Conservation (phyloP, 176 grass and related monocot species). For the Lolium multiflorum region DNA sequence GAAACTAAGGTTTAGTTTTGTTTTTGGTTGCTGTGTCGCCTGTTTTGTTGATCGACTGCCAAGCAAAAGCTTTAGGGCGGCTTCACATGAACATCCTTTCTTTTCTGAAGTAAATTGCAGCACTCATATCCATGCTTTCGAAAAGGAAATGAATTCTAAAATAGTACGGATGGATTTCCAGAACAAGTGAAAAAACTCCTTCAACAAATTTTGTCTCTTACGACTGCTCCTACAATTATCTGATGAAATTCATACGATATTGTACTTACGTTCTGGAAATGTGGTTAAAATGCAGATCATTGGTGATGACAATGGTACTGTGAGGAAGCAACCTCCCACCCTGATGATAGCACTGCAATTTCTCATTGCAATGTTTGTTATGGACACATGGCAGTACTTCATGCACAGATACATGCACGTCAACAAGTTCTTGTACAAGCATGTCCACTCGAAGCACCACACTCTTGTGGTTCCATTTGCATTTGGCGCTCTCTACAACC, state of each 20-base stretch:
- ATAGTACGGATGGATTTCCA: not conserved
- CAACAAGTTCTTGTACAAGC: slow-evolving; percentile 87
- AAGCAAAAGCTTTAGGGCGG: not conserved
- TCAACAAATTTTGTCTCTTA: slow-evolving; percentile 7
- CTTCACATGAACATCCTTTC: not conserved
- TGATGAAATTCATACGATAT: slow-evolving; percentile 27
- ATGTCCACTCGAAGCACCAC: slow-evolving; percentile 78
- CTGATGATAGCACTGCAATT: slow-evolving; percentile 58
- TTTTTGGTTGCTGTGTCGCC: not conserved
- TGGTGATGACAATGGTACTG: slow-evolving; percentile 57
- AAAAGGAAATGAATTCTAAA: not conserved
- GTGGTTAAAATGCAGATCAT: slow-evolving; percentile 59
- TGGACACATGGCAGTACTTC: slow-evolving; percentile 92
- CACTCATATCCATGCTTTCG: not conserved
- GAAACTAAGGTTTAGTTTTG: not conserved
- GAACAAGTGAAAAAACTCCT: not conserved
- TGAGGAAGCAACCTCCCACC: slow-evolving; percentile 50
- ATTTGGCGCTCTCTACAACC: slow-evolving; percentile 74
- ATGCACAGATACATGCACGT: slow-evolving; percentile 90
- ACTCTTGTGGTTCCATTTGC: slow-evolving; percentile 68
- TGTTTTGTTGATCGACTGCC: not conserved
- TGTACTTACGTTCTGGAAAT: slow-evolving; percentile 26
- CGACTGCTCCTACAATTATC: not conserved
- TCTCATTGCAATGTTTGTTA: slow-evolving; percentile 67
- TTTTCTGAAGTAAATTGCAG: not conserved